Evolutionary conservation across 495 filamentous ascomycete species (phyloP).

Genomic region (Neurospora sp.): DNA sequence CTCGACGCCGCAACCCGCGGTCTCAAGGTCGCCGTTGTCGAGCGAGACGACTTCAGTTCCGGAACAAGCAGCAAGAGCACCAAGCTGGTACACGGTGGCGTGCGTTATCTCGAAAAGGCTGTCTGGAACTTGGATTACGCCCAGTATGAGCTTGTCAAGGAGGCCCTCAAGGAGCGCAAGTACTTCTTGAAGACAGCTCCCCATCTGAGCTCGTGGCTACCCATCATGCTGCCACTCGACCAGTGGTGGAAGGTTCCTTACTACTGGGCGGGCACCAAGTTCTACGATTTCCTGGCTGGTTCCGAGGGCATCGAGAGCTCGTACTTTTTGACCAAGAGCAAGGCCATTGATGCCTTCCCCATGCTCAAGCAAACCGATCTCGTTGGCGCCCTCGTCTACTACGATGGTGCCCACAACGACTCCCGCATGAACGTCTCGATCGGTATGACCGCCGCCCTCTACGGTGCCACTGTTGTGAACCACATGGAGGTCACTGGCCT

Average conservation of each 20-base stretch:
- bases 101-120: slow-evolving; percentile 93
- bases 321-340: slow-evolving; percentile 91
- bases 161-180: slow-evolving; percentile 90
- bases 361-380: slow-evolving; percentile 86
- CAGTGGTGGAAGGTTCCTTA: slow-evolving; percentile 98
- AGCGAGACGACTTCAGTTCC: slow-evolving; percentile 87
- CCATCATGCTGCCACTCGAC: slow-evolving; percentile 94
- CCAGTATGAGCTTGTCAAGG: slow-evolving; percentile 86
- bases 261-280: slow-evolving; percentile 94
- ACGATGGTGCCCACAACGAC: slow-evolving; percentile 97
- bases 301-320: slow-evolving; percentile 95
- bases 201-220: slow-evolving; percentile 88
- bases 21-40: slow-evolving; percentile 86
- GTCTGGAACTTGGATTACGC: slow-evolving; percentile 94
- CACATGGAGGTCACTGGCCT: slow-evolving; percentile 83
- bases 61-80: slow-evolving; percentile 96
- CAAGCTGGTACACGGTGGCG: slow-evolving; percentile 93
- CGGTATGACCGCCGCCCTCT: slow-evolving; percentile 90
- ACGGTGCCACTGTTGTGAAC: slow-evolving; percentile 86
- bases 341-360: slow-evolving; percentile 92
- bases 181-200: slow-evolving; percentile 95
- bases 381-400: slow-evolving; percentile 90
- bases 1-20: slow-evolving; percentile 90
- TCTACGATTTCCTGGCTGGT: slow-evolving; percentile 88
- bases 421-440: slow-evolving; percentile 97